Base-by-base conservation (phyloP, 2,329 filamentous ascomycete species). In the Aspergillus fructus region DNA sequence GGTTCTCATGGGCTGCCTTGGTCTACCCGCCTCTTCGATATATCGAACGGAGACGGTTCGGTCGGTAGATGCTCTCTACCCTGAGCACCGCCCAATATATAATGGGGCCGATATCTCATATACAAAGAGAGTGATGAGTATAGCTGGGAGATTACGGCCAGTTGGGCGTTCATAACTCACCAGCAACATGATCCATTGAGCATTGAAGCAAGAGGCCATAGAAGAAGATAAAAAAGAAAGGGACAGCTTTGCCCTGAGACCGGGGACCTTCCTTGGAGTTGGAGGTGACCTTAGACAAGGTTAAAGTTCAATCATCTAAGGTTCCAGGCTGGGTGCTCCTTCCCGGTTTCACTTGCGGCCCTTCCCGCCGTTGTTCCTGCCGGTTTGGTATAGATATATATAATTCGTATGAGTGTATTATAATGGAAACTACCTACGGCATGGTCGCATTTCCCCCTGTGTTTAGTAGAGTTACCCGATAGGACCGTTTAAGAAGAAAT, bases 1-100 rank as follows among this genome's bases (percentile, higher is more conserved):
- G 83, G 1, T 86, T 86, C 64, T 76, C 79, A 0, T 87, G 83
- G 83, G 81, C 83, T 4, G 81, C 75, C 2, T 43, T 87, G 5
- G 77, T 85, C 2, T 88, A 83, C 65, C 81, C 81, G 5, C 80
- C 81, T 6, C 64, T 85, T 49, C 74, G 83, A 57, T 79, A 74
- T 62, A 66, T 79, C 60, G 83, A 86, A 68, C 69, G 83, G 45
- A 79, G 76, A 64, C 76, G 66, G 41, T 76, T 82, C 47, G 79
- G 78, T 6, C 73, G 81, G 45, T 84, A 67, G n/a, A 47, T 46
- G 3, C 6, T 27, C 19, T 24, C 5, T 43, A 43, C n/a, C 15
- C 15, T 37, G 15, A 30, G 27, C 27, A 30, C 27, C 34, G 7
- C 15, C 15, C 13, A 15, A 37, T 15, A 37, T 34, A 34, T 34